These are phyloP conservation scores for Vickermania spadyakhi DNA, from an alignment of 208 protist genomes.

Conservation along the genomic window DNA sequence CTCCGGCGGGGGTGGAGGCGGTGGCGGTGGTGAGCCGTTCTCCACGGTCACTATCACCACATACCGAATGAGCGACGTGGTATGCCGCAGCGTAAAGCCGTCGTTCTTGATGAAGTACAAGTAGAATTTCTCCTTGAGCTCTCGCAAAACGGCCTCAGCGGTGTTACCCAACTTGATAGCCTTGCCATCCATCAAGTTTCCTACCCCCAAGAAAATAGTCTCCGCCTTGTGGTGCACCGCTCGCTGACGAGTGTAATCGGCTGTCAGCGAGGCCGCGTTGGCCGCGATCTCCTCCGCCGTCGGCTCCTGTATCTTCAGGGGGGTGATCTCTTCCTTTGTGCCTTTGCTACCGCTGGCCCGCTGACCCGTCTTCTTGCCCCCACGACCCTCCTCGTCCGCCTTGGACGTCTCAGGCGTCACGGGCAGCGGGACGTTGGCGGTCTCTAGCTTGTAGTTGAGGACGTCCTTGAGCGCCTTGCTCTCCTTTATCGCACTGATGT, in stretches of 20 bases:
- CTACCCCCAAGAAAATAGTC: slow-evolving; percentile 43
- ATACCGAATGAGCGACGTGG: slow-evolving; percentile 22
- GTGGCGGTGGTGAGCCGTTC: background rate
- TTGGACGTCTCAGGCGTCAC: background rate
- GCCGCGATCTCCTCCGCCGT: slow-evolving; percentile 7
- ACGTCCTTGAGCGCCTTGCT: slow-evolving; percentile 51
- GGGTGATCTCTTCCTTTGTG: background rate
- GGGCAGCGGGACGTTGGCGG: slow-evolving; percentile 5
- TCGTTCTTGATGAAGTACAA: slow-evolving; percentile 63
- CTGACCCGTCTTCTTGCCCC: background rate
- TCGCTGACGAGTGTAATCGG: slow-evolving; percentile 19
- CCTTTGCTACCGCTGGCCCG: background rate
- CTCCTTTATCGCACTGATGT: slow-evolving; percentile 28
- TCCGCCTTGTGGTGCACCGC: slow-evolving; percentile 27
- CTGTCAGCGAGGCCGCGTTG: slow-evolving; percentile 1
- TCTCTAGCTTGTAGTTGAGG: slow-evolving; percentile 73
- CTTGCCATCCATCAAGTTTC: slow-evolving; percentile 47
- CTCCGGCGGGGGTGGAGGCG: background rate
- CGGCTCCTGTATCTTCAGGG: background rate
- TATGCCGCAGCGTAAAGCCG: slow-evolving; percentile 32
- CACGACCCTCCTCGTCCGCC: background rate
- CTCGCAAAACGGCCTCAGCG: slow-evolving; percentile 14
- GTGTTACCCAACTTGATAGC: slow-evolving; percentile 26
- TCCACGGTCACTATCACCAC: slow-evolving; percentile 21
- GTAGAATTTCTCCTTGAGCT: slow-evolving; percentile 13